Conservation (phyloP, 441 rosid species). For the Theobroma grandiflorum region DNA sequence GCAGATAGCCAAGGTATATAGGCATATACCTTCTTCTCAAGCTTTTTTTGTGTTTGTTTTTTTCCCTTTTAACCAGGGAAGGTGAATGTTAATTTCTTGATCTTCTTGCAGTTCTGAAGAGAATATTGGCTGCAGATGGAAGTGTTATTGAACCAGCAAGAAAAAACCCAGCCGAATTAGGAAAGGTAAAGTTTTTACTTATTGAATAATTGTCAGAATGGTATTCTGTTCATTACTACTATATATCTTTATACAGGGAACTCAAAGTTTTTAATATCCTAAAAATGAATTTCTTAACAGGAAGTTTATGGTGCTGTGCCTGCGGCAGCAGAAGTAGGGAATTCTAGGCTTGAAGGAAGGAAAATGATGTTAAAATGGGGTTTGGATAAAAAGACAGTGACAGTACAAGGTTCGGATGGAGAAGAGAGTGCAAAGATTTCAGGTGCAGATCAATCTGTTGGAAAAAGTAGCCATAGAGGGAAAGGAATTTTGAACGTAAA, state of each 20-base stretch:
- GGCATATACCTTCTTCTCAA: not conserved
- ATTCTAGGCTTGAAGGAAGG: conserved; percentile 34
- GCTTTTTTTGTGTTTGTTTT: not conserved
- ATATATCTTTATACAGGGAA: not conserved
- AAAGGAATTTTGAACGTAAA: conserved; percentile 29
- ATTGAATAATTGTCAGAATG: not conserved
- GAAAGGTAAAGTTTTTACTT: conserved; percentile 3
- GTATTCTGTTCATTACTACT: not conserved
- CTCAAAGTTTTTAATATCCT: not conserved
- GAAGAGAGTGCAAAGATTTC: conserved; percentile 32
- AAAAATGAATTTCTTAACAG: conserved; percentile 15
- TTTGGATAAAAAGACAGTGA: not conserved
- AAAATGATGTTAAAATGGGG: conserved; percentile 38
- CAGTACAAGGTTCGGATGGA: conserved; percentile 20
- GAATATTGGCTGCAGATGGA: not conserved
- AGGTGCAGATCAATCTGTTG: conserved; percentile 40
- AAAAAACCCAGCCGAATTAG: not conserved
- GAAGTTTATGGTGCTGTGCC: conserved; percentile 12
- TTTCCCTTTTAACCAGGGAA: not conserved
- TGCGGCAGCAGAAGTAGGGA: conserved; percentile 19
- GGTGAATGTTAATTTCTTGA: not conserved
- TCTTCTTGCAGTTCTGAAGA: conserved; percentile 25
- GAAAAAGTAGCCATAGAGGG: conserved; percentile 36
- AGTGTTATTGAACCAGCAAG: not conserved
- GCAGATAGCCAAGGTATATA: conserved; percentile 39